A percentile compares a stretch with the other conserved stretches of the same genome.
Conservation (phyloP, 129 eudicot species). For the Glebionis coronaria region DNA sequence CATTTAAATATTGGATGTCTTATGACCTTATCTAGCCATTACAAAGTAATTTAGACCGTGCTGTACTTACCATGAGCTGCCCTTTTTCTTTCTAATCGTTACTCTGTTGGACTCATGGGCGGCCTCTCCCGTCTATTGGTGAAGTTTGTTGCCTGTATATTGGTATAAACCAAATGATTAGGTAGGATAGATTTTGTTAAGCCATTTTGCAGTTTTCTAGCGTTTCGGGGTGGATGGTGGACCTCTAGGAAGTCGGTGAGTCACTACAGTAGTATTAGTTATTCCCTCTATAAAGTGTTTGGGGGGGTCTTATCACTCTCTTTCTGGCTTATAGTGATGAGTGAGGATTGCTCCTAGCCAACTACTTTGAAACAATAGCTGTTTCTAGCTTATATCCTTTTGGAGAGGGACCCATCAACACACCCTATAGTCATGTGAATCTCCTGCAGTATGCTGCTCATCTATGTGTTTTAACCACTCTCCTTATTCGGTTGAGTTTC, state of each 20-base stretch:
- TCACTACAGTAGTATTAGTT: background rate
- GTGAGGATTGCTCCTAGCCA: too few relatives aligned
- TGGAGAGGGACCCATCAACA: too few relatives aligned
- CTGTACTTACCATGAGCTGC: conserved; percentile 2
- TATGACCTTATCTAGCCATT: background rate
- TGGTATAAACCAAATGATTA: background rate
- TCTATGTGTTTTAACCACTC: too few relatives aligned
- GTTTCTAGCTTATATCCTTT: too few relatives aligned
- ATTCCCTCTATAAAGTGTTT: background rate
- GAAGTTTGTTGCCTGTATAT: background rate
- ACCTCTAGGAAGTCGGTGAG: background rate
- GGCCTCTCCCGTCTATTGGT: background rate
- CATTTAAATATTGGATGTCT: background rate
- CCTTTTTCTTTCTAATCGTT: background rate
- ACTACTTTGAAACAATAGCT: too few relatives aligned
- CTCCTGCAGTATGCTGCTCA: too few relatives aligned
- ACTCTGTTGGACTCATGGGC: background rate
- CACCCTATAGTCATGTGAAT: too few relatives aligned
- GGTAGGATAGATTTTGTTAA: background rate
- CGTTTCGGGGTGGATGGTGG: background rate
- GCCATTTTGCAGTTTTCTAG: background rate
- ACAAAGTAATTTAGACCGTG: background rate
- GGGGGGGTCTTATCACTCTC: conserved; percentile 8
- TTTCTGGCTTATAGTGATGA: background rate
- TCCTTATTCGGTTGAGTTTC: too few relatives aligned